Evolutionary conservation across 768 basidiomycete genomes (phyloP).

Genomic region (Mycena floridula): DNA sequence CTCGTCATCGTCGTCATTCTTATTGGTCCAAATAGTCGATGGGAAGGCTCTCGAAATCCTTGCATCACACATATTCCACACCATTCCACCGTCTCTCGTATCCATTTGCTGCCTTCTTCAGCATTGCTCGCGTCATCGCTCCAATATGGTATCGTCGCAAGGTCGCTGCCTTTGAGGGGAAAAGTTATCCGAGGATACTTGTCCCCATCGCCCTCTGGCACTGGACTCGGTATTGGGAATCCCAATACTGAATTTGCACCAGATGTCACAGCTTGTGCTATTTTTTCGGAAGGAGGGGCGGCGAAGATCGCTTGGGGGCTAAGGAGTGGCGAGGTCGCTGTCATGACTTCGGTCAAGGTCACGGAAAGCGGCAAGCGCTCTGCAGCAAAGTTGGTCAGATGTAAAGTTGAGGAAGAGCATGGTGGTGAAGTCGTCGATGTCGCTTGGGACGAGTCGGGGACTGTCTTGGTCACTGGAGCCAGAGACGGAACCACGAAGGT

Average conservation of each 20-base stretch:
- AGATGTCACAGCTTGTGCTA: conserved; percentile 51
- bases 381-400: conserved; percentile 39
- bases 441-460: conserved; percentile 37
- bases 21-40: conserved; percentile 42
- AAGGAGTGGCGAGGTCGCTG: conserved; percentile 57
- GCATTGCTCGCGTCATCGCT: conserved; percentile 59
- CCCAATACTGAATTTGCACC: conserved; percentile 73
- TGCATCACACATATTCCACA: conserved; percentile 62
- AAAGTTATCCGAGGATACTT: conserved; percentile 66
- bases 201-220: conserved; percentile 52
- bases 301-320: conserved; percentile 74
- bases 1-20: not conserved
- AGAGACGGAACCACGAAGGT: conserved; percentile 66
- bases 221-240: conserved; percentile 61
- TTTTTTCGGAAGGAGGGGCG: conserved; percentile 58
- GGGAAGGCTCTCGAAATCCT: conserved; percentile 56
- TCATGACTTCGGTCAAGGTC: conserved; percentile 49
- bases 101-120: conserved; percentile 52
- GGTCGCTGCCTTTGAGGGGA: conserved; percentile 66
- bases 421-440: conserved; percentile 51
- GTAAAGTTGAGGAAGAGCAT: conserved; percentile 54
- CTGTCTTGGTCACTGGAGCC: conserved; percentile 44
- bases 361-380: conserved; percentile 48
- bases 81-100: conserved; percentile 46
- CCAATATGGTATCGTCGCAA: conserved; percentile 64